A percentile compares a stretch with the other conserved stretches of the same genome.
phyloP scores from a whole-genome alignment of 139 green algal species.

The Asterochloris sp. region DNA sequence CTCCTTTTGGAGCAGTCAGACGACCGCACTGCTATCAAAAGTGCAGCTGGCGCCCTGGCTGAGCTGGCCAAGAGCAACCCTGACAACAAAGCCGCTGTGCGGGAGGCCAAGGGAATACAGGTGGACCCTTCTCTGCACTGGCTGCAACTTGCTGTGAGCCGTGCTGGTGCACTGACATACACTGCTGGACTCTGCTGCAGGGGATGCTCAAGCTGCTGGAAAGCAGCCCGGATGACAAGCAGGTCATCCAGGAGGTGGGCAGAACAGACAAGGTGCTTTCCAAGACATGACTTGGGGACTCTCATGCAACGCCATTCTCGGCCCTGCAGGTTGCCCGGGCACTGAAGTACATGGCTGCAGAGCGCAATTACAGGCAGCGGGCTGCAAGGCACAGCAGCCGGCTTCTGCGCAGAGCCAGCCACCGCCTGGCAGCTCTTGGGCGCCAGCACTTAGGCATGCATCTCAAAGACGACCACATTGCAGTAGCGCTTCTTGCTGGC shows the following conservation, averaged over 20 bases:
- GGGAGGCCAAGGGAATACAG: conserved; percentile 18
- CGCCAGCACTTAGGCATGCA: too few relatives aligned
- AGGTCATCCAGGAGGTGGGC: neutral
- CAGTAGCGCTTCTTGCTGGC: too few relatives aligned
- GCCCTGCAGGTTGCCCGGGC: neutral
- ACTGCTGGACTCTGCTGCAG: neutral
- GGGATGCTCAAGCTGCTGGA: conserved; percentile 15
- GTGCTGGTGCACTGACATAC: neutral
- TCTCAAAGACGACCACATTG: too few relatives aligned
- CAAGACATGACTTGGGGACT: neutral
- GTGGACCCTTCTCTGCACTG: neutral
- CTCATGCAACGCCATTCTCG: neutral
- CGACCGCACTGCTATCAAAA: conserved; percentile 7
- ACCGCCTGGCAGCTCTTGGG: too few relatives aligned
- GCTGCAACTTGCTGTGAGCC: too few relatives aligned
- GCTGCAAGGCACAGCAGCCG: too few relatives aligned
- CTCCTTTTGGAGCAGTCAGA: neutral
- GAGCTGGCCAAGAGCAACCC: conserved; percentile 15
- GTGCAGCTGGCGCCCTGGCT: neutral
- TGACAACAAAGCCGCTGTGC: conserved; percentile 17
- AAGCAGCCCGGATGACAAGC: conserved; percentile 13
- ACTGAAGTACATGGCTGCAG: conserved; percentile 17
- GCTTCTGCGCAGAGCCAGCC: too few relatives aligned
- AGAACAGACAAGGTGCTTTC: neutral
- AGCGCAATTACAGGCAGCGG: neutral